Conservation (phyloP, 345 rosid species). For the Kandelia obovata region DNA sequence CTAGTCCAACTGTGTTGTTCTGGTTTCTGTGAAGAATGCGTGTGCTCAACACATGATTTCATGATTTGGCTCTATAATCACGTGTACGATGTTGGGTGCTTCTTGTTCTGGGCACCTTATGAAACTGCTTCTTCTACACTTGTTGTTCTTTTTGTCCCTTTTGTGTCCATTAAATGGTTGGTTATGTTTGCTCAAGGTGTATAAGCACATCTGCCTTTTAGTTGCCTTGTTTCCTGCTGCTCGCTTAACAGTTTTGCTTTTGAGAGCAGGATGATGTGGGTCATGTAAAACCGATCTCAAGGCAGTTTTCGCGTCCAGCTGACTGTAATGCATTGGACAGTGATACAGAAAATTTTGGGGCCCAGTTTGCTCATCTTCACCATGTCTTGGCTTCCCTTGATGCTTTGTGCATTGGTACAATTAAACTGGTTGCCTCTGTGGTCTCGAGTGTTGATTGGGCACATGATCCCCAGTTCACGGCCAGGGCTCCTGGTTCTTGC, state of each 20-base stretch:
- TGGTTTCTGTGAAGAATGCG: not conserved
- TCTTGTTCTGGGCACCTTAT: not conserved
- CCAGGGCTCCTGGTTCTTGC: conserved; percentile 53
- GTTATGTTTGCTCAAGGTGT: not conserved
- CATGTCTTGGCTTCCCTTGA: conserved; percentile 36
- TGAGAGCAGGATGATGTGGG: conserved; percentile 49
- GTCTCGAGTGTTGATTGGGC: conserved; percentile 44
- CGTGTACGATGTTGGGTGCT: not conserved
- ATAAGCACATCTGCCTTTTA: not conserved
- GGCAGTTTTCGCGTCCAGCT: conserved; percentile 58
- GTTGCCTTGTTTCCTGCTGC: conserved; percentile 2
- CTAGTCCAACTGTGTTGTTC: not conserved
- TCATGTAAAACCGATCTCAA: conserved; percentile 34
- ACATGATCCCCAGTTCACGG: conserved; percentile 56
- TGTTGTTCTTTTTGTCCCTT: no score
- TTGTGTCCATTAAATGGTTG: no score
- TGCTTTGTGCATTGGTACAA: conserved; percentile 31
- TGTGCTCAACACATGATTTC: not conserved
- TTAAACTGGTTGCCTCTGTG: conserved; percentile 27
- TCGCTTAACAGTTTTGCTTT: conserved; percentile 15
- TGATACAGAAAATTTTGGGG: conserved; percentile 35
- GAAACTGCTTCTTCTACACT: no score
- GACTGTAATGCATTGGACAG: conserved; percentile 53
- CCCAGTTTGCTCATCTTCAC: conserved; percentile 42
- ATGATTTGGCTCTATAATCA: not conserved